These are phyloP conservation scores for Diaporthe ampelina DNA, from an alignment of 2,329 filamentous ascomycete species.

Conservation along the genomic window DNA sequence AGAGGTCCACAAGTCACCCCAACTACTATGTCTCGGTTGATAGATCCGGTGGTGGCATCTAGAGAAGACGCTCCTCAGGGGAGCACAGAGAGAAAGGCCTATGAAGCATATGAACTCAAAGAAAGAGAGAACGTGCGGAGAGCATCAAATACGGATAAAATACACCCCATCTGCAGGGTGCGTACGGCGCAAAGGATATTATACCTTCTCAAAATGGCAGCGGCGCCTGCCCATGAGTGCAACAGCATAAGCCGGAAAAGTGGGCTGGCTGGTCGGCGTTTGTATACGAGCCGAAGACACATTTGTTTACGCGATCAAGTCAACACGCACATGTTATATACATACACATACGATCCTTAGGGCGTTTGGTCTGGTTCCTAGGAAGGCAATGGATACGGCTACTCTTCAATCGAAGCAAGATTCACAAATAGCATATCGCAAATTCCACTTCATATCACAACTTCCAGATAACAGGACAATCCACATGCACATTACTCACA, in stretches of 20 bases:
- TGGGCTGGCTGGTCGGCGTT: not conserved
- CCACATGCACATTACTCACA: slow-evolving; percentile 10
- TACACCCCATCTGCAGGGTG: not conserved
- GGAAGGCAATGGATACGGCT: not conserved
- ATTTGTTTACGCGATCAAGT: not conserved
- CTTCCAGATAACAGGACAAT: slow-evolving; percentile 6
- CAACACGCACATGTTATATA: not conserved
- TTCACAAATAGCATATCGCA: not conserved
- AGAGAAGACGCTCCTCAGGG: not conserved
- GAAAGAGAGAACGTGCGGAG: too few relatives aligned
- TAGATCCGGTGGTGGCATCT: slow-evolving; percentile 64
- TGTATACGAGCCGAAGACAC: slow-evolving; percentile 1
- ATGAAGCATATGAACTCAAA: not conserved
- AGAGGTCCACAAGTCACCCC: slow-evolving; percentile 53
- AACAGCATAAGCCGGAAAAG: not conserved
- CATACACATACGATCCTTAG: not conserved
- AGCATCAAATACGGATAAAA: not conserved
- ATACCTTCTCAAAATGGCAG: not conserved
- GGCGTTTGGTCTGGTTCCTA: not conserved
- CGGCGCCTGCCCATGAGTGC: not conserved
- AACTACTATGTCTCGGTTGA: slow-evolving; percentile 66
- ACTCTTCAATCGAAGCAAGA: not conserved
- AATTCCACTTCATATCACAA: not conserved
- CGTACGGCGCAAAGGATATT: not conserved
- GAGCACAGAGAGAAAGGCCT: not conserved